Conservation (phyloP, 169 alveolate species). For the Babesia caballi region DNA sequence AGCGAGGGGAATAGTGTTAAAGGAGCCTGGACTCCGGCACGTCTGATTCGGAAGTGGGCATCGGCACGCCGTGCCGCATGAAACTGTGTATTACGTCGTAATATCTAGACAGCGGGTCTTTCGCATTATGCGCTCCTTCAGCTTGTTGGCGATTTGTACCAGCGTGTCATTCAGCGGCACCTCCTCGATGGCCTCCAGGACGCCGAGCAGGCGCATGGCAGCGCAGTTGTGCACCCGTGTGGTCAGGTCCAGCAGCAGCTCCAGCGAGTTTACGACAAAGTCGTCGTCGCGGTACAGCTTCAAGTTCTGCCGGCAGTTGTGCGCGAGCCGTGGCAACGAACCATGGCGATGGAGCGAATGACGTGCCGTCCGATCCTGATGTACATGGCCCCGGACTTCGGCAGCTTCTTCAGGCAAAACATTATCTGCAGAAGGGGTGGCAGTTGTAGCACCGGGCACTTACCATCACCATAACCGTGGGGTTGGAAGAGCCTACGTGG, state of each 20-base stretch:
- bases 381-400: slow-evolving; percentile 5
- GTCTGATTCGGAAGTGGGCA: too few species aligned
- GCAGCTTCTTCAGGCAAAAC: slow-evolving; percentile 48
- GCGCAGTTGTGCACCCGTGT: slow-evolving; percentile 42
- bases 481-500: slow-evolving; percentile 21
- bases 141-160: slow-evolving; percentile 46
- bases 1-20: not conserved
- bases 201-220: slow-evolving; percentile 23
- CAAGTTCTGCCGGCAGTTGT: slow-evolving; percentile 4
- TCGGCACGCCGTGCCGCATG: not conserved
- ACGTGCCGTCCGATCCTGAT: slow-evolving; percentile 45
- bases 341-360: slow-evolving; percentile 22
- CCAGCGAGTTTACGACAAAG: slow-evolving; percentile 34
- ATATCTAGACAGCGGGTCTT: slow-evolving; percentile 21
- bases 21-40: too few species aligned
- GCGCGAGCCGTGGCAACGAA: not conserved
- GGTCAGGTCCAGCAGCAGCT: slow-evolving; percentile 39
- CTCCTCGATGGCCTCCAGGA: slow-evolving; percentile 23
- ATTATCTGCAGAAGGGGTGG: not conserved
- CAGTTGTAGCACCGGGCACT: not conserved
- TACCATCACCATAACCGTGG: slow-evolving; percentile 4
- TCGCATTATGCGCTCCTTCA: slow-evolving; percentile 3
- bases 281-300: slow-evolving; percentile 26
- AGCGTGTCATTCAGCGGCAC: slow-evolving; percentile 42
- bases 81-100: not conserved